Evolutionary conservation across 2,329 filamentous ascomycete species (phyloP).

Genomic region (Coniochaeta sp.): DNA sequence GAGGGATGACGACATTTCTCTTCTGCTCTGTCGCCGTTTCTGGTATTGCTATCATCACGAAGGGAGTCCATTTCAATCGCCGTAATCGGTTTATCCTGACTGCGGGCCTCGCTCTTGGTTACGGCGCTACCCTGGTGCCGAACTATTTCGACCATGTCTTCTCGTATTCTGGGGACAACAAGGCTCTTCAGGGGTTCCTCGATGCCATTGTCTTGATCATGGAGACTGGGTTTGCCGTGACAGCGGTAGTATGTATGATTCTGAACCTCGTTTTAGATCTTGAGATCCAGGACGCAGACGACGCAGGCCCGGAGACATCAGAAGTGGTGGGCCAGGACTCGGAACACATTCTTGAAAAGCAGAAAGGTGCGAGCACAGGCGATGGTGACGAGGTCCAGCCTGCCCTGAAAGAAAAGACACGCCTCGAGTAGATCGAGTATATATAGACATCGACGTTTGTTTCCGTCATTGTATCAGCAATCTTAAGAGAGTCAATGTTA

Average conservation of each 20-base stretch:
- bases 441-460: not conserved
- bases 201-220: slow-evolving; percentile 67
- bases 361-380: not conserved
- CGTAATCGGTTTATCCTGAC: slow-evolving; percentile 79
- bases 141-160: slow-evolving; percentile 66
- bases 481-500: too few relatives aligned
- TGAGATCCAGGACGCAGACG: slow-evolving; percentile 34
- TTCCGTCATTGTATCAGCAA: too few relatives aligned
- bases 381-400: not conserved
- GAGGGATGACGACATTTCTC: slow-evolving; percentile 73
- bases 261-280: slow-evolving; percentile 68
- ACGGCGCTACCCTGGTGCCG: slow-evolving; percentile 59
- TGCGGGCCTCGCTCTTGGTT: slow-evolving; percentile 64
- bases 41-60: slow-evolving; percentile 67
- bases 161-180: slow-evolving; percentile 62
- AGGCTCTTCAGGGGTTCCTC: slow-evolving; percentile 61
- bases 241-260: slow-evolving; percentile 63
- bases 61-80: slow-evolving; percentile 64
- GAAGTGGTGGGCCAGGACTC: not conserved
- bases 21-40: slow-evolving; percentile 71
- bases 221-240: slow-evolving; percentile 68
- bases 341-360: not conserved
- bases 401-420: not conserved
- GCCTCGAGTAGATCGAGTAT: not conserved
- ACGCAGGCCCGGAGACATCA: not conserved